Base-by-base conservation (phyloP, 805 yeast species). In the Starmera quercuum region DNA sequence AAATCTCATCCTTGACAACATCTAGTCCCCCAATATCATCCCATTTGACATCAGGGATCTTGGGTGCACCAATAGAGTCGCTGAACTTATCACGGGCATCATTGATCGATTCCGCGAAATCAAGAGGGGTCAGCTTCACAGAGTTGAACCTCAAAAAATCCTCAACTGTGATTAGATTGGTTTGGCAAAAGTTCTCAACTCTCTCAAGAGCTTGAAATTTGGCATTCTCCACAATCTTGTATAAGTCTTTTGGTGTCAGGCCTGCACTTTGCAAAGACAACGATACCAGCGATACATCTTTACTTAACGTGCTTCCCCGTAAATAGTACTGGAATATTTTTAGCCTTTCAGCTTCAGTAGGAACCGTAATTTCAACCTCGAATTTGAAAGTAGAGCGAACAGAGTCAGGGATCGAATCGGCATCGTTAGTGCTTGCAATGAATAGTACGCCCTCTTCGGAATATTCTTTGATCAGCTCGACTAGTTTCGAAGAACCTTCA, bases 21-120 rank as follows among this genome's bases (percentile, higher is more conserved):
- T 85, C 96, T 45, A 92, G 64, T 2, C 98, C 98, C 22, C 98
- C 98, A 35, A 92, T 94, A 56, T 92, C 98, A 42, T 83, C 92
- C 98, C 98, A 92, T 40, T 78, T 78, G 6, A 92, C 97, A 49
- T 83, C 77, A 3, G 98, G 98, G 41, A 92, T 90, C 41, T 86
- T 68, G 12, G 98, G 98, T 0, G 97, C 97, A 7, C 97, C 97
- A 37, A 92, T 88, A 0, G 96, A 83, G 43, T 86, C 96, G 46
- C 95, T 82, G 56, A 82, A 88, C 53, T 84, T 87, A 48, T 75
- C 78, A 49, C 97, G 67, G 0, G 97, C 96, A 36, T 72, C 78
- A 36, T 78, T 74, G 33, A 87, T 84, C 0, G 95, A 80, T 19
- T 54, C 61, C 33, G 73, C 80, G 49, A 83, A 75, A 50, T 83